These are phyloP conservation scores for Dalbergia cochinchinensis DNA, from an alignment of 306 rosid genomes.

Conservation along the genomic window DNA sequence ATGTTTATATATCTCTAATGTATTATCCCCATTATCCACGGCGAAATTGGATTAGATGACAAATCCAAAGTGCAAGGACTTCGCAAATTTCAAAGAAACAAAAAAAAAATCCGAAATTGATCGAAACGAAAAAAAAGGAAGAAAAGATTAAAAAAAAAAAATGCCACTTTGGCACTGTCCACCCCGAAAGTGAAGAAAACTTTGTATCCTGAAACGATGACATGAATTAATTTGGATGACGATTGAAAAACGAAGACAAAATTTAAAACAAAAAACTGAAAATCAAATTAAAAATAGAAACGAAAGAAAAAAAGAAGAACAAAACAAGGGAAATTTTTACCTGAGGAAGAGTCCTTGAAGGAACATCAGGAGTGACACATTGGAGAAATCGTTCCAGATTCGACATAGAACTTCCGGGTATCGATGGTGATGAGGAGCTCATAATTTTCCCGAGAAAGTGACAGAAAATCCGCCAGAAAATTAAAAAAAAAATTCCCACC, in stretches of 20 bases:
- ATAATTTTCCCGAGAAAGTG: constrained; percentile 42
- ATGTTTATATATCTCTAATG: not conserved
- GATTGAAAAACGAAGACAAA: not conserved
- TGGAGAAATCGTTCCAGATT: constrained; percentile 73
- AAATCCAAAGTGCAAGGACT: not conserved
- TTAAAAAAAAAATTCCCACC: not conserved
- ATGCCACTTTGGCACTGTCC: not conserved
- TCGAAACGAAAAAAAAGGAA: no score
- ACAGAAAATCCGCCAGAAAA: not conserved
- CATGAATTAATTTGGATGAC: not conserved
- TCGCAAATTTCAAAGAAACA: not conserved
- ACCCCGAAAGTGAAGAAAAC: not conserved
- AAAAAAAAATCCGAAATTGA: not conserved
- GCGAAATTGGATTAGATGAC: not conserved
- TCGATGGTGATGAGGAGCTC: constrained; percentile 29
- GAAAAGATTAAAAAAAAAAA: no score
- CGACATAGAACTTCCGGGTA: constrained; percentile 33
- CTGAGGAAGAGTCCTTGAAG: constrained; percentile 61
- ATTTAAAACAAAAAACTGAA: not conserved
- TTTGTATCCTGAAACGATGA: not conserved
- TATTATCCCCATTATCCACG: not conserved
- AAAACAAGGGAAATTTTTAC: constrained; percentile 40
- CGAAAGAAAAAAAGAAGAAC: not conserved
- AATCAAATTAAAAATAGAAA: not conserved
- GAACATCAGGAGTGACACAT: constrained; percentile 67